Base-by-base conservation (phyloP, 331 rosid species). In the Malus hybrid region DNA sequence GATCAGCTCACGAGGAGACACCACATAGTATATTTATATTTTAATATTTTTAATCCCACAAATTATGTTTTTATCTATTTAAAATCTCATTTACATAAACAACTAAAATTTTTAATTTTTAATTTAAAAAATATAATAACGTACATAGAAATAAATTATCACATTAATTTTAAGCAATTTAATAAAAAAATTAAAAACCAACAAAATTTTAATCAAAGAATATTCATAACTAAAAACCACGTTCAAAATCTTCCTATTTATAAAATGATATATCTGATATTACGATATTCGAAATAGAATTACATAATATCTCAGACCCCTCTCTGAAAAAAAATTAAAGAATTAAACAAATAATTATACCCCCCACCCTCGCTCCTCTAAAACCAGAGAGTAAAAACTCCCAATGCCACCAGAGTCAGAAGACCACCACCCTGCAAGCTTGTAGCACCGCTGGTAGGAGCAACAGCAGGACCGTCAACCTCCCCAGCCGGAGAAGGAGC, bases 401-500 rank as follows among this genome's bases (percentile, higher is more conserved):
- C 92, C 14, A 84, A 20, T n/a, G 70, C 87, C 46, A 64, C 87
- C 34, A 64, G 59, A 24, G 75, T 77, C 32, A 88, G 19, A 9
- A 88, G 22, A 22, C 22, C 19, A 6, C 90, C 85, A 68, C 77
- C 77, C 74, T 68, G 36, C 72, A 88, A 71, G 61, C 68, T 76
- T 3, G 80, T 67, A 22, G 89, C 91, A n/a, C 42, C 54, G 78
- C 99, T 90, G 22, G 97, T 86, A 1, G 93, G 96, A 80, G 99
- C 92, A 77, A 85, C 85, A 7, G 99, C 97, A 0, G 99, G 93
- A 44, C 82, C 87, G n/a, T 81, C 83, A 2, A 72, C 61, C 46
- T 86, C 90, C 29, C 31, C 64, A 1, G 79, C 85, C 5, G 98
- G 87, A 62, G 97, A 79, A 33, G 90, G 93, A 14, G 96, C 89